Percentiles rank a stretch among this genome's conserved stretches.
phyloP scores from a whole-genome alignment of 148 eudicot genomes.

The Diospyros lotus region DNA sequence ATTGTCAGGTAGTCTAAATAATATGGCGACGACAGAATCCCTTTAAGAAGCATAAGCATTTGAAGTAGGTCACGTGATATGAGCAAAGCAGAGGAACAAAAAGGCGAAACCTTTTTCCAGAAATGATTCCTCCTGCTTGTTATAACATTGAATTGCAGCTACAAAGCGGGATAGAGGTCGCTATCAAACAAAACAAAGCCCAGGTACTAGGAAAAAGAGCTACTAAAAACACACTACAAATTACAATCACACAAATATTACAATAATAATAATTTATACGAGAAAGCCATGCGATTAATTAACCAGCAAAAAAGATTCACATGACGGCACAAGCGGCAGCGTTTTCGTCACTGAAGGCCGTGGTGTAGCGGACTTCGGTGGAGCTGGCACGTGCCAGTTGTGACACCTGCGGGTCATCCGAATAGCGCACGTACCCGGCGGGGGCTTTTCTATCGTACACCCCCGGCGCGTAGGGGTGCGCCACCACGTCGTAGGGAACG shows the following conservation, averaged over 20 bases:
- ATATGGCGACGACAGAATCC: too few species aligned
- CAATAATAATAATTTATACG: not conserved
- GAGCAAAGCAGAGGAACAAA: too few species aligned
- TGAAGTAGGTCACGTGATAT: too few species aligned
- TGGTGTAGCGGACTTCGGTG: slow-evolving; percentile 80
- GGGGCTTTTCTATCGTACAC: slow-evolving; percentile 80
- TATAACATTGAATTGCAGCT: too few species aligned
- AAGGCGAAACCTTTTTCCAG: not conserved
- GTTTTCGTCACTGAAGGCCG: slow-evolving; percentile 90
- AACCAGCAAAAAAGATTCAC: slow-evolving; percentile 16
- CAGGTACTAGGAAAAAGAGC: not conserved
- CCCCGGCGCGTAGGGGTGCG: slow-evolving; percentile 75
- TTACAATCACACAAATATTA: too few species aligned
- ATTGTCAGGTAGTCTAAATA: too few species aligned
- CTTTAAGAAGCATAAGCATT: too few species aligned
- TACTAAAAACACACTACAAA: too few species aligned
- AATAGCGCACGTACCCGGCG: slow-evolving; percentile 71
- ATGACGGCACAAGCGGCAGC: slow-evolving; percentile 68
- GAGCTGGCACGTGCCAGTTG: slow-evolving; percentile 74
- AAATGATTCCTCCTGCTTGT: too few species aligned
- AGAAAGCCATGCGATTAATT: not conserved
- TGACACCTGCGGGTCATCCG: slow-evolving; percentile 33
- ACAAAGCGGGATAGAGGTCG: too few species aligned
- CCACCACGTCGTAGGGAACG: slow-evolving; percentile 77
- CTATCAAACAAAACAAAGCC: not conserved